phyloP scores from a whole-genome alignment of 2,329 filamentous ascomycete species.

The Huntiella omanensis region DNA sequence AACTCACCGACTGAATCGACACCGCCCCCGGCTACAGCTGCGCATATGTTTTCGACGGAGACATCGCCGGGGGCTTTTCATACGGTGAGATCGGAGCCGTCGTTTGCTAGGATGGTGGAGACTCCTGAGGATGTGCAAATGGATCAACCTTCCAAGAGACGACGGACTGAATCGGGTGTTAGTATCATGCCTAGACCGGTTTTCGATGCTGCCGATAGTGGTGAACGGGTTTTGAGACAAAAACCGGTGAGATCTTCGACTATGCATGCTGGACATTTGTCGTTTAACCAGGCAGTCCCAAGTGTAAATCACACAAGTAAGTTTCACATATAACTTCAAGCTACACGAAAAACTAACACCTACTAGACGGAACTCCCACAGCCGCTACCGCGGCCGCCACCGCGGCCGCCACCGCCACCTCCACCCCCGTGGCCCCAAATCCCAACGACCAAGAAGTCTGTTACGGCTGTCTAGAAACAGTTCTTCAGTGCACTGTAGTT shows the following conservation, averaged over 20 bases:
- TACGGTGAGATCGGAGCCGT: constrained; percentile 10
- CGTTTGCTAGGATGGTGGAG: constrained; percentile 6
- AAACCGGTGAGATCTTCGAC: background rate
- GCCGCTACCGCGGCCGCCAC: too few species aligned
- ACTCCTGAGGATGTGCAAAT: constrained; percentile 4
- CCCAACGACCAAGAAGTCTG: constrained; percentile 55
- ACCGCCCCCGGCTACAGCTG: constrained; percentile 3
- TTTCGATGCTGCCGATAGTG: background rate
- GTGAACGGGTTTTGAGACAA: background rate
- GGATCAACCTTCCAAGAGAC: constrained; percentile 9
- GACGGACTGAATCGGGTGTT: constrained; percentile 5
- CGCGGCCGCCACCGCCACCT: too few species aligned
- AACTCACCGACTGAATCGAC: constrained; percentile 9
- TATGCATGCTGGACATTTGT: background rate
- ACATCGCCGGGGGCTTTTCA: constrained; percentile 3
- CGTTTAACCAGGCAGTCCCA: too few species aligned
- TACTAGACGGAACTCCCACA: too few species aligned
- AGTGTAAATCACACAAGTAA: too few species aligned
- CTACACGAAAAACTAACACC: too few species aligned
- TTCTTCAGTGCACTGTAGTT: constrained; percentile 46
- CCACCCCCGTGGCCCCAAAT: constrained; percentile 25
- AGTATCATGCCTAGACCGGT: constrained; percentile 3
- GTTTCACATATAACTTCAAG: too few species aligned
- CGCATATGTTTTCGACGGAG: constrained; percentile 3
- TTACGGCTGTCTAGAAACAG: constrained; percentile 57